phyloP scores from a whole-genome alignment of 768 basidiomycete species.

The Fomitopsis pulvina region DNA sequence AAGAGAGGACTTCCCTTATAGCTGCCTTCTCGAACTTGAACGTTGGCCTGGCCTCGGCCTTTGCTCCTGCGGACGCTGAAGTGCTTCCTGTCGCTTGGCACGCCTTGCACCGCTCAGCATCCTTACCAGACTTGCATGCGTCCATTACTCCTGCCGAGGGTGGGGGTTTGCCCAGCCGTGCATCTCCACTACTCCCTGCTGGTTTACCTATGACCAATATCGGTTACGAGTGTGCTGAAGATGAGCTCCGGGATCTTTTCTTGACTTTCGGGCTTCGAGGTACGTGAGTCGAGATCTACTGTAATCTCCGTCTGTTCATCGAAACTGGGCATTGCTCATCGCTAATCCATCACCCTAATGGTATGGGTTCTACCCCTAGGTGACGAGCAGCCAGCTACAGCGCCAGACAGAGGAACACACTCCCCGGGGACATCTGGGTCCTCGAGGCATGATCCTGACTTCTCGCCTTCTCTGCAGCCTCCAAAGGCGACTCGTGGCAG shows the following conservation, averaged over 20 bases:
- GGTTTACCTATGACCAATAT: no score
- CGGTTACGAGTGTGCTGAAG: slow-evolving; percentile 6
- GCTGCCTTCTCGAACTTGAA: neutral
- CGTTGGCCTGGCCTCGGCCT: slow-evolving; percentile 9
- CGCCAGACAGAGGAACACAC: no score
- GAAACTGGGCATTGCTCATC: no score
- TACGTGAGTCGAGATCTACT: no score
- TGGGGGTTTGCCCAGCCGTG: neutral
- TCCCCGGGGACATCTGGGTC: no score
- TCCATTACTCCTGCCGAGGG: neutral
- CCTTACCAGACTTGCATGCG: neutral
- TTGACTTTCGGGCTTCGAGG: slow-evolving; percentile 14
- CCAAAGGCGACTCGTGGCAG: neutral
- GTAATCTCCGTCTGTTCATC: no score
- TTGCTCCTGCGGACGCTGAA: slow-evolving; percentile 2
- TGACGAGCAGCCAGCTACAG: no score
- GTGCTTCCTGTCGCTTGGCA: neutral
- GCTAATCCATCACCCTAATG: no score
- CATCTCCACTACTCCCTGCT: no score
- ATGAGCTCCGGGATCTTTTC: slow-evolving; percentile 19
- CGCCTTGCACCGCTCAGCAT: neutral
- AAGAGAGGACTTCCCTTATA: neutral
- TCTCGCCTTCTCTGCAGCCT: neutral
- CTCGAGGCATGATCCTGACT: neutral
- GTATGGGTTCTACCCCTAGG: no score